Evolutionary conservation across 2,329 filamentous ascomycete species (phyloP), one percentile per base, ranked within the genome.

Genomic region (Colletotrichum aenigma): DNA sequence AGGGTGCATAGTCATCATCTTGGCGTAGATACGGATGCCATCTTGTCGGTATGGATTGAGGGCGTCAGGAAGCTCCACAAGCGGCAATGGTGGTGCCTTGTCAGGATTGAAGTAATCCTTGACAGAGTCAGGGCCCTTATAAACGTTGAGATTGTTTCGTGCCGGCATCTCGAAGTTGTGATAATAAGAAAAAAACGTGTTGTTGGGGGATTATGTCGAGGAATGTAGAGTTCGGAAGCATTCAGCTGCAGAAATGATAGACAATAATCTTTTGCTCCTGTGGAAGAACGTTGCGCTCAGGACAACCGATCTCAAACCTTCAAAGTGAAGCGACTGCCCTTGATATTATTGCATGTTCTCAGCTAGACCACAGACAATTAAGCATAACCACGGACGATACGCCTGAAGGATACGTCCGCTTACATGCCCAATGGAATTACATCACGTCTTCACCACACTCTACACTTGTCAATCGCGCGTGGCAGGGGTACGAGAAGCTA

Each of bases 1-100:
- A 1, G 92, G 91, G 78, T 91, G 90, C 85, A 90, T 89, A 3
- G 90, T 91, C 88, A 93, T 89, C 90, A 93, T 91, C 83, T 93
- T 93, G 38, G 91, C 91, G 77, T 92, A 93, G 69, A 93, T 91
- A 12, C 90, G 87, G 6, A 93, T 89, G 6, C 90, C 89, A 88
- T 93, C 87, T 32, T 87, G 77, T 24, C 87, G 85, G 77, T 88
- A 90, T 4, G 91, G 91, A 74, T 93, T 93, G 38, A 93, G 83
- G 13, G 82, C 83, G n/a, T 86, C 85, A 0, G 91, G 91, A 5
- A 93, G 82, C 82, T 93, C 92, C 6, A 93, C 90, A 3, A 93
- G 85, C 2, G 92, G 92, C 12, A 93, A 79, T 0, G 90, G 90
- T 3, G 91, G 91, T 26, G 88, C 86, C 1, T 81, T 84, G 70